phyloP scores from a whole-genome alignment of 805 yeast species.

The Saccharomycopsis oosterbeekiorum region DNA sequence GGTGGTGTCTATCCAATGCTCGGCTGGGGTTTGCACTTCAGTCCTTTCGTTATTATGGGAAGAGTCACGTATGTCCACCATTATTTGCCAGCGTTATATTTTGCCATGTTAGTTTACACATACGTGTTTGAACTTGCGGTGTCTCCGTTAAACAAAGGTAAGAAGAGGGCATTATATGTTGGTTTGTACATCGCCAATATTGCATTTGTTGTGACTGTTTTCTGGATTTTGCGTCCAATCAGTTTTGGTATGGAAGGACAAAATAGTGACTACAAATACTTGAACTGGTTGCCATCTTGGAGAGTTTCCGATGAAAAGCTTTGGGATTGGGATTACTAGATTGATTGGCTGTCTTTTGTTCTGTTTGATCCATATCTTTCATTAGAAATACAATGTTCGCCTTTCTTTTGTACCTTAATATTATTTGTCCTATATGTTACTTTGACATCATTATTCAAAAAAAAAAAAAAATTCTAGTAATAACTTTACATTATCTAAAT shows the following conservation, averaged over 20 bases:
- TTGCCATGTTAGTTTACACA: constrained; percentile 51
- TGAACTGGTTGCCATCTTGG: constrained; percentile 44
- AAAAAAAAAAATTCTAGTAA: too few relatives aligned
- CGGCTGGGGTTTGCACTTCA: constrained; percentile 72
- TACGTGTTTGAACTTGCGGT: constrained; percentile 43
- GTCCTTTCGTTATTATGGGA: constrained; percentile 73
- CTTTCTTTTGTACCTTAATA: too few relatives aligned
- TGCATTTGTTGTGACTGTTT: constrained; percentile 37
- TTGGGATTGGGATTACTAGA: constrained; percentile 18
- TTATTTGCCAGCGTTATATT: constrained; percentile 75
- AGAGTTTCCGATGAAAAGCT: constrained; percentile 26
- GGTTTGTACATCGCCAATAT: constrained; percentile 33
- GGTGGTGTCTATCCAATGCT: constrained; percentile 72
- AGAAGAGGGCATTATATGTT: constrained; percentile 21
- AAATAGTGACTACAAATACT: constrained; percentile 29
- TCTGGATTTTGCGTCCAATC: constrained; percentile 52
- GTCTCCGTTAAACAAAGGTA: constrained; percentile 24
- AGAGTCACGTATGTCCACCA: constrained; percentile 84
- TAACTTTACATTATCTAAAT: too few relatives aligned
- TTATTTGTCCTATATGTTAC: too few relatives aligned
- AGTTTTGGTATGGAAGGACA: constrained; percentile 59
- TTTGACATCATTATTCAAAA: too few relatives aligned
- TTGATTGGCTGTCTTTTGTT: too few relatives aligned
- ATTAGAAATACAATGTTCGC: too few relatives aligned
- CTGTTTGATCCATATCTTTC: too few relatives aligned